Conservation (phyloP, 768 basidiomycete species). For the Collybia nuda region DNA sequence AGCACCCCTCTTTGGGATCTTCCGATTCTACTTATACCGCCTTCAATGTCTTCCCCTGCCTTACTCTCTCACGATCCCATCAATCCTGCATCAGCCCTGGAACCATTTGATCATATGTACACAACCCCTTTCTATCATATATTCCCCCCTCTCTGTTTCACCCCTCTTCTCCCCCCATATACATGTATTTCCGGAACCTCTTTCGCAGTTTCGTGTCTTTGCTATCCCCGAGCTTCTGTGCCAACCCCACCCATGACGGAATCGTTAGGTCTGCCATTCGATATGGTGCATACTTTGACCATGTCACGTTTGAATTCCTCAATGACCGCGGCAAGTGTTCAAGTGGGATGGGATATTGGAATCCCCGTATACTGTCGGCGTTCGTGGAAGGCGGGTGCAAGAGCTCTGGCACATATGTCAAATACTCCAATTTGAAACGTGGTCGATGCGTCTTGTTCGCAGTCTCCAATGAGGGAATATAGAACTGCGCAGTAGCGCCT, state of each 20-base stretch:
- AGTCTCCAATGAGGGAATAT: slow-evolving; percentile 54
- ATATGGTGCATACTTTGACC: slow-evolving; percentile 67
- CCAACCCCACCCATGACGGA: slow-evolving; percentile 67
- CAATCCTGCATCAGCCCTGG: background rate
- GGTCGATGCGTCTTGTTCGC: slow-evolving; percentile 52
- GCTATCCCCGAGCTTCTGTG: slow-evolving; percentile 54
- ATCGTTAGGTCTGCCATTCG: slow-evolving; percentile 77
- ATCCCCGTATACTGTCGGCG: slow-evolving; percentile 20
- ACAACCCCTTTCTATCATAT: slow-evolving; percentile 7
- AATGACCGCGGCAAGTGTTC: slow-evolving; percentile 53
- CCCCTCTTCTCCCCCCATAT: slow-evolving; percentile 44
- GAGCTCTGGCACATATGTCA: slow-evolving; percentile 53
- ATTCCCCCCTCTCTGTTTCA: slow-evolving; percentile 10
- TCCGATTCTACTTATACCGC: slow-evolving; percentile 9
- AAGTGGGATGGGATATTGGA: slow-evolving; percentile 54
- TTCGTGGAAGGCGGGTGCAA: slow-evolving; percentile 35
- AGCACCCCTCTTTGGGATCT: slow-evolving; percentile 4
- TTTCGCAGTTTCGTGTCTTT: slow-evolving; percentile 56
- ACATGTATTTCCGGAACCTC: slow-evolving; percentile 76
- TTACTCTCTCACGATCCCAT: slow-evolving; percentile 13
- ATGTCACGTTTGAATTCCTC: slow-evolving; percentile 34
- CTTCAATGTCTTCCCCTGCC: background rate
- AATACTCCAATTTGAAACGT: slow-evolving; percentile 74
- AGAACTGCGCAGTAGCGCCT: slow-evolving; percentile 47
- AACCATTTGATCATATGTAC: slow-evolving; percentile 1